Conservation (phyloP, 169 alveolate species). For the Eimeria sp. region DNA sequence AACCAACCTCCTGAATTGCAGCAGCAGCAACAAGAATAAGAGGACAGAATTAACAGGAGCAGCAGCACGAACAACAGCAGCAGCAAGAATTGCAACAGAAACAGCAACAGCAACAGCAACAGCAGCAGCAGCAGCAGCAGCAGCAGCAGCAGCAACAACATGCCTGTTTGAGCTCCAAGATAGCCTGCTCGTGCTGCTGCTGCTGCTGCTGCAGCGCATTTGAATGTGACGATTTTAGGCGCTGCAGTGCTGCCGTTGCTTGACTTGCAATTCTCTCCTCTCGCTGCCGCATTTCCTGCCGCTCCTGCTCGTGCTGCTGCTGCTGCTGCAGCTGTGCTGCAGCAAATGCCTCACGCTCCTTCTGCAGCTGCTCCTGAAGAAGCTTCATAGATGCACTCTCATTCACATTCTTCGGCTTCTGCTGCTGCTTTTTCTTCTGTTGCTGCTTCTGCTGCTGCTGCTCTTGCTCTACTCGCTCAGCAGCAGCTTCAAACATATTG, state of each 20-base stretch:
- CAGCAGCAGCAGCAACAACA: slow-evolving; percentile 34
- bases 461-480: slow-evolving; percentile 16
- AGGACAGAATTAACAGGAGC: no score
- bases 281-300: not conserved
- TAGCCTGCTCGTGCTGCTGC: slow-evolving; percentile 31
- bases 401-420: not conserved
- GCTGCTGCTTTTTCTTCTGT: slow-evolving; percentile 14
- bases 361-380: slow-evolving; percentile 23
- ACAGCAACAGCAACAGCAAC: slow-evolving; percentile 6
- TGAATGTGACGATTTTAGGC: not conserved
- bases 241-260: slow-evolving; percentile 30
- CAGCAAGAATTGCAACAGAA: not conserved
- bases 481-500: slow-evolving; percentile 10
- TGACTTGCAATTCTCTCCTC: not conserved
- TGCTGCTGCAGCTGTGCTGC: slow-evolving; percentile 36
- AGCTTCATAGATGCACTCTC: not conserved
- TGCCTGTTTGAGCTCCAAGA: slow-evolving; percentile 29
- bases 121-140: slow-evolving; percentile 1
- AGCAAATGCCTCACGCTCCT: slow-evolving; percentile 39
- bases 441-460: slow-evolving; percentile 43
- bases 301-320: slow-evolving; percentile 37
- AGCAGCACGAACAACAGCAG: not conserved
- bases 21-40: slow-evolving; percentile 6
- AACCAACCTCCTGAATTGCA: not conserved
- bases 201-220: slow-evolving; percentile 28